These are phyloP conservation scores for Klebsormidium nitens DNA, from an alignment of 139 green algal species.

Conservation along the genomic window DNA sequence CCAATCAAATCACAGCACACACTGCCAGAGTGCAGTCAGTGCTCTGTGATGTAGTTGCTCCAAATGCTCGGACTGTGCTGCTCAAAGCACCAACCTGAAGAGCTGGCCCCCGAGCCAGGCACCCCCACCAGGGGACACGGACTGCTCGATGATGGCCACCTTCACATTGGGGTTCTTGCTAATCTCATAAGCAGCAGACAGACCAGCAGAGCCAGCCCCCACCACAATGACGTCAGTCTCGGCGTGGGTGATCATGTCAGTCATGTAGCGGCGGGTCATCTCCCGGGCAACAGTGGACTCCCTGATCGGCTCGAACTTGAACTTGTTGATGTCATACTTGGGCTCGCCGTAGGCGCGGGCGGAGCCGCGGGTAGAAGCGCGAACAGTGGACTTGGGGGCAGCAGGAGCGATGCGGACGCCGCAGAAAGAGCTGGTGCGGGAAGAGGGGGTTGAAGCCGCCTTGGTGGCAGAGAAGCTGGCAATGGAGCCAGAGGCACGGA, in stretches of 20 bases:
- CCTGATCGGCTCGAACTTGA: slow-evolving; percentile 40
- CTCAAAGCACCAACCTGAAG: too few species aligned
- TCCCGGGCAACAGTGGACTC: slow-evolving; percentile 36
- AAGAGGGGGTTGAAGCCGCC: too few species aligned
- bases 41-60: too few species aligned
- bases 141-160: slow-evolving; percentile 85
- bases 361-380: background rate
- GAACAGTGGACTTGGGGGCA: background rate
- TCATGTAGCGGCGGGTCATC: slow-evolving; percentile 76
- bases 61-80: too few species aligned
- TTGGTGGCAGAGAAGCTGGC: too few species aligned
- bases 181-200: slow-evolving; percentile 91
- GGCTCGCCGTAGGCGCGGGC: background rate
- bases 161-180: slow-evolving; percentile 85
- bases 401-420: too few species aligned
- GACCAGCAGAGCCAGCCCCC: slow-evolving; percentile 67
- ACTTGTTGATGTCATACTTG: slow-evolving; percentile 38
- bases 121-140: slow-evolving; percentile 51
- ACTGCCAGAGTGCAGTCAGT: too few species aligned
- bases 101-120: slow-evolving; percentile 96
- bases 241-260: slow-evolving; percentile 79
- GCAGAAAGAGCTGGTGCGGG: too few species aligned
- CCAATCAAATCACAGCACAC: too few species aligned
- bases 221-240: slow-evolving; percentile 69
- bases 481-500: too few species aligned